Evolutionary conservation across 116 monocot species (phyloP).

Genomic region (Cymodocea nodosa): DNA sequence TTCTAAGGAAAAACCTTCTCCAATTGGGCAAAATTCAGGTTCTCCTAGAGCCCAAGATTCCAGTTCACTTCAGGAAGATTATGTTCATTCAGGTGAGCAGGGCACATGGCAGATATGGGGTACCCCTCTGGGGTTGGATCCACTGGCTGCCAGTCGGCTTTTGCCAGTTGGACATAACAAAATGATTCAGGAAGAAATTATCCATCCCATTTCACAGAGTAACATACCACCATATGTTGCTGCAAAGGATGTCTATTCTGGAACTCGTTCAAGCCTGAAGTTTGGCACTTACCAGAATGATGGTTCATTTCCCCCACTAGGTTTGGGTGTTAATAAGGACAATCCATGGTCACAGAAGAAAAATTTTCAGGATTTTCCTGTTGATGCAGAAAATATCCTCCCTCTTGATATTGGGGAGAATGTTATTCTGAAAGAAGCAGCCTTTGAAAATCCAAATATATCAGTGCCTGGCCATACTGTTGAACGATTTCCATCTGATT

Average conservation of each 20-base stretch:
- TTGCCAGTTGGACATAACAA: constrained; percentile 29
- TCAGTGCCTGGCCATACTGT: constrained; percentile 20
- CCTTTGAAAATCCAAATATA: constrained; percentile 14
- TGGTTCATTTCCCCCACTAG: constrained; percentile 23
- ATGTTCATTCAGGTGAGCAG: constrained; percentile 21
- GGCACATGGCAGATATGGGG: constrained; percentile 91
- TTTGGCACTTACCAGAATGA: constrained; percentile 24
- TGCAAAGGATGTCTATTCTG: constrained; percentile 15
- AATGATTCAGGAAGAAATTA: constrained; percentile 18
- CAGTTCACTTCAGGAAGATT: constrained; percentile 10
- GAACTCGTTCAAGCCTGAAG: constrained; percentile 9
- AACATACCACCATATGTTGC: constrained; percentile 13
- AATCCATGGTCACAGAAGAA: constrained; percentile 32
- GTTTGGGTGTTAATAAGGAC: constrained; percentile 17
- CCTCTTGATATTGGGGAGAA: constrained; percentile 38
- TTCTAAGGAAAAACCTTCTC: constrained; percentile 27
- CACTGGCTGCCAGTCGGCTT: constrained; percentile 42
- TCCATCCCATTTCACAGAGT: constrained; percentile 11
- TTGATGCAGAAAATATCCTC: constrained; percentile 29
- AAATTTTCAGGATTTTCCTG: constrained; percentile 23
- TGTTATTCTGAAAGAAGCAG: constrained; percentile 14
- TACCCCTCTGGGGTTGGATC: constrained; percentile 44
- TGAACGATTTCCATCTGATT: constrained; percentile 13
- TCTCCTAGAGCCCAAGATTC: constrained; percentile 23
- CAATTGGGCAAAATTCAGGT: constrained; percentile 13